Percentiles rank a stretch among this genome's conserved stretches.
Evolutionary conservation across 2,329 filamentous ascomycete genomes (phyloP).

Genomic region (Fusarium sambucinum): DNA sequence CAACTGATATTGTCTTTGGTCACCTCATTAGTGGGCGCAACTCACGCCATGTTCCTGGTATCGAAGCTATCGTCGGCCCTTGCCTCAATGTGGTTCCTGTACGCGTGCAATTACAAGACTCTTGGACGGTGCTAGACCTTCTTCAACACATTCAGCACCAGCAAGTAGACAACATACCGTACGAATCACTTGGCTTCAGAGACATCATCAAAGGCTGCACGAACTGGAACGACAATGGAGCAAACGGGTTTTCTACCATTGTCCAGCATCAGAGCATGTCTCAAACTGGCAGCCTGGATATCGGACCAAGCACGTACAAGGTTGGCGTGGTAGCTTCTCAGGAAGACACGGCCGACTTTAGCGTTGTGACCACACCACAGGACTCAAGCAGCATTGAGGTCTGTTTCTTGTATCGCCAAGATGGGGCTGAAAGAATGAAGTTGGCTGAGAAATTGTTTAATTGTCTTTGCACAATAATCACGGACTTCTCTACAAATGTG

Average conservation of each 20-base stretch:
- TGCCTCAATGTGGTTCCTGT: constrained; percentile 36
- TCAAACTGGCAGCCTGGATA: constrained; percentile 15
- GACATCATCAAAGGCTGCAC: constrained; percentile 45
- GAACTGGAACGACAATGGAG: constrained; percentile 36
- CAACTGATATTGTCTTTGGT: constrained; percentile 43
- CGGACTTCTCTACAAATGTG: constrained; percentile 16
- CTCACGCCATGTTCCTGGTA: constrained; percentile 1
- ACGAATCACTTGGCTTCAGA: constrained; percentile 44
- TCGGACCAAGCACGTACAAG: constrained; percentile 34
- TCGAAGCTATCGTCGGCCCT: constrained; percentile 33
- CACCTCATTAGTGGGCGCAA: constrained; percentile 39
- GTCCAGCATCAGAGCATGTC: constrained; percentile 47
- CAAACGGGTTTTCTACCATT: constrained; percentile 39
- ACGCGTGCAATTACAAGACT: constrained; percentile 13
- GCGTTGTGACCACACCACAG: constrained; percentile 41
- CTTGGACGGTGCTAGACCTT: constrained; percentile 53
- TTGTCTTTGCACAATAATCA: constrained; percentile 26
- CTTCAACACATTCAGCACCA: constrained; percentile 57
- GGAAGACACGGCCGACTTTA: constrained; percentile 42
- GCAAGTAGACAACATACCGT: constrained; percentile 50
- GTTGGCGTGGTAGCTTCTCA: constrained; percentile 37
- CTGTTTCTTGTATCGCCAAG: constrained; percentile 35
- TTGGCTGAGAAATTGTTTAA: constrained; percentile 25
- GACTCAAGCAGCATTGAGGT: constrained; percentile 28
- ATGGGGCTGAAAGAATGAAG: neutral